Evolutionary conservation across 257 asterid genomes (phyloP).

Genomic region (Eucommia ulmoides): DNA sequence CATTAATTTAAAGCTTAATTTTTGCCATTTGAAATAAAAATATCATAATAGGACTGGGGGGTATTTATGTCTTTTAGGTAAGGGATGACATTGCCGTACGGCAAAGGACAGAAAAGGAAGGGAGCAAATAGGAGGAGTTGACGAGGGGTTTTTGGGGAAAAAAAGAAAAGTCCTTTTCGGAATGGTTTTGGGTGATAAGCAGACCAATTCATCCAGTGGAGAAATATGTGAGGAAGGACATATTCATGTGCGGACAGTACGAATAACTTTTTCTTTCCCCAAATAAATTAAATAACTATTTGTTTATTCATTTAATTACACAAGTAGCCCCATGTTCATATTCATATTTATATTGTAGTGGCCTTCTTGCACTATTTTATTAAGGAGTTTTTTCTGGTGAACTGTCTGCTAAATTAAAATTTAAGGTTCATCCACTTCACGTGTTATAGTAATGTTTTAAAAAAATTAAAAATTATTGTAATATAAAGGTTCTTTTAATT

Average conservation of each 20-base stretch:
- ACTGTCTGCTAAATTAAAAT: no score
- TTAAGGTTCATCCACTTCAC: no score
- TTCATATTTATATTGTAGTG: no score
- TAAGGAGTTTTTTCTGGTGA: no score
- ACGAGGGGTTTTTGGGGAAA: constrained; percentile 33
- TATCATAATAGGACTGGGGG: no score
- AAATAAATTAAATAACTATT: no score
- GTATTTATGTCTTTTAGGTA: constrained; percentile 3
- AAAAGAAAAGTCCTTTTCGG: constrained; percentile 6
- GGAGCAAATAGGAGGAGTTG: constrained; percentile 2
- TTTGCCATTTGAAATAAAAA: background rate
- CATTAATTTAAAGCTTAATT: background rate
- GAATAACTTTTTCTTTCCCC: no score
- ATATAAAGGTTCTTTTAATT: no score
- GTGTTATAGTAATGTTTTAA: no score
- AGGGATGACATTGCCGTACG: constrained; percentile 33
- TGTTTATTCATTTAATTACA: background rate
- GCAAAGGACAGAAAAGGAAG: constrained; percentile 34
- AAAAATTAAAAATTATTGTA: no score
- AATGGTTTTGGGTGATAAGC: constrained; percentile 5
- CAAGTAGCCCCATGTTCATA: background rate
- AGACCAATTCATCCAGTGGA: constrained; percentile 58
- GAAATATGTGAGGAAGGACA: constrained; percentile 80
- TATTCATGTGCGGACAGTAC: constrained; percentile 65
- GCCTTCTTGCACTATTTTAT: no score